These are phyloP conservation scores for Penicillium robsamsonii DNA, from an alignment of 495 filamentous ascomycete species.

Conservation along the genomic window DNA sequence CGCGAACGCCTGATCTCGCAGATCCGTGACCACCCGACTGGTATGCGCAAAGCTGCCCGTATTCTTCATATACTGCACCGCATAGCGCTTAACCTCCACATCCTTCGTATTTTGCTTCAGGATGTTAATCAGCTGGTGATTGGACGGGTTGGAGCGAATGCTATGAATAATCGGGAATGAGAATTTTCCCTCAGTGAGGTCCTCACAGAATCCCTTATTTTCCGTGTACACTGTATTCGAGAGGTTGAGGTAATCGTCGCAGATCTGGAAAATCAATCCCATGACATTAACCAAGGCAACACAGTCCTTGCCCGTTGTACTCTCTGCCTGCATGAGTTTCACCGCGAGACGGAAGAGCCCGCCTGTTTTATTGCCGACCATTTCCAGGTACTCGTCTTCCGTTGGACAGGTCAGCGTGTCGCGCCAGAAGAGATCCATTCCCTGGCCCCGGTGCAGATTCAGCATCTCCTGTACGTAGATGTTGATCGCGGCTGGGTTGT, in stretches of 20 bases:
- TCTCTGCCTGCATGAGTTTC: conserved; percentile 95
- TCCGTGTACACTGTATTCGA: conserved; percentile 66
- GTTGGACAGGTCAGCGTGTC: conserved; percentile 90
- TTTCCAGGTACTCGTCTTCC: conserved; percentile 96
- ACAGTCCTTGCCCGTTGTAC: conserved; percentile 60
- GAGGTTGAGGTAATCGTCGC: conserved; percentile 94
- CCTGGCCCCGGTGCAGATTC: conserved; percentile 93
- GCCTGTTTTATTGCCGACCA: conserved; percentile 98
- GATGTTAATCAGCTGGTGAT: conserved; percentile 86
- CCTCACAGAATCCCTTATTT: conserved; percentile 95
- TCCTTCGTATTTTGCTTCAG: conserved; percentile 84
- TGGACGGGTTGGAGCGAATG: conserved; percentile 75
- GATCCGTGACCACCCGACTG: conserved; percentile 60
- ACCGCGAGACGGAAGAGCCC: conserved; percentile 92
- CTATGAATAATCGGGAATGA: conserved; percentile 95
- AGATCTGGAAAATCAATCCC: conserved; percentile 93
- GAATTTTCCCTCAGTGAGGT: conserved; percentile 97
- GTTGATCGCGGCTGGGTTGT: conserved; percentile 65
- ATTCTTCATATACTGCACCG: conserved; percentile 86
- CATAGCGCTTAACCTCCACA: conserved; percentile 86
- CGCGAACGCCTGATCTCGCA: conserved; percentile 63
- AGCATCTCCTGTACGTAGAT: conserved; percentile 88
- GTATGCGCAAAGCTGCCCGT: conserved; percentile 90
- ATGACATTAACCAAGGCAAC: conserved; percentile 85
- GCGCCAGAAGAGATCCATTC: conserved; percentile 97